A percentile compares a stretch with the other conserved stretches of the same genome.
Conservation (phyloP, 768 basidiomycete genomes). For the Gloeophyllum trabeum region DNA sequence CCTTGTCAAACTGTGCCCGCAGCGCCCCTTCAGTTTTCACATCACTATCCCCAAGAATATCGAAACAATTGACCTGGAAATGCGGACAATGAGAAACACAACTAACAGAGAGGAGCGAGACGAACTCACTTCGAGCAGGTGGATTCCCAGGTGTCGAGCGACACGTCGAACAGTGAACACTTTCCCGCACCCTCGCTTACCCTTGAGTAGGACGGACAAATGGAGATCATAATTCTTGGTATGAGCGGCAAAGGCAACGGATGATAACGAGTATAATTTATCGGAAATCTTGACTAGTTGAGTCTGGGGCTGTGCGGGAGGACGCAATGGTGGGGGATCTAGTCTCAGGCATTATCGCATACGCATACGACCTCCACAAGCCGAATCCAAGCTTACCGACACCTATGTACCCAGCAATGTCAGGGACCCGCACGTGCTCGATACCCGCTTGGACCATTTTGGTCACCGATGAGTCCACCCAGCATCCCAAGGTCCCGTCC, state of each 20-base stretch:
- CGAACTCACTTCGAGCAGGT: conserved; percentile 57
- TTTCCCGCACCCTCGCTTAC: conserved; percentile 76
- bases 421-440: conserved; percentile 54
- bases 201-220: conserved; percentile 67
- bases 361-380: no score
- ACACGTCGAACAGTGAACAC: conserved; percentile 46
- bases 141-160: conserved; percentile 57
- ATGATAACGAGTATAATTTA: conserved; percentile 44
- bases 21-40: conserved; percentile 66
- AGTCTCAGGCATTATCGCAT: neutral
- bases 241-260: conserved; percentile 44
- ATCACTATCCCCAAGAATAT: conserved; percentile 69
- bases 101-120: neutral
- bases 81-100: neutral
- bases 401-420: conserved; percentile 34
- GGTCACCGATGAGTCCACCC: conserved; percentile 65
- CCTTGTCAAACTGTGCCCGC: conserved; percentile 65
- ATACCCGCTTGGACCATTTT: conserved; percentile 72
- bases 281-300: conserved; percentile 17
- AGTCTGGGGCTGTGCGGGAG: neutral
- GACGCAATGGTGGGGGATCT: neutral
- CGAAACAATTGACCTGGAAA: conserved; percentile 74
- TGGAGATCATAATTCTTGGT: conserved; percentile 52
- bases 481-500: conserved; percentile 71
- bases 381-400: conserved; percentile 35